Evolutionary conservation across 495 filamentous ascomycete genomes (phyloP).

Genomic region (Podospora comata): DNA sequence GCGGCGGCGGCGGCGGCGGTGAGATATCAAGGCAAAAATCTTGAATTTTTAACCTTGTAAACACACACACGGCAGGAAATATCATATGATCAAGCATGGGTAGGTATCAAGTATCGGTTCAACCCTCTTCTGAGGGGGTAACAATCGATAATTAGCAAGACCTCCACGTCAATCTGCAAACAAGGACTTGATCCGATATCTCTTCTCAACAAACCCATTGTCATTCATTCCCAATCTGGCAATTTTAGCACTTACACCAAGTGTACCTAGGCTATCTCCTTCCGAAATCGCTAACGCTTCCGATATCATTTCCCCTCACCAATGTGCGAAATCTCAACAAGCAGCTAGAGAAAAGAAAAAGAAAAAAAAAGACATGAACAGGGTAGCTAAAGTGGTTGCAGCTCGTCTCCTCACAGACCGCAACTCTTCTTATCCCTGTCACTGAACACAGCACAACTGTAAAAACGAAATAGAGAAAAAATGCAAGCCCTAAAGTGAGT

Average conservation of each 20-base stretch:
- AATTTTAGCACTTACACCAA: background rate
- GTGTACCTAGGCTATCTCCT: background rate
- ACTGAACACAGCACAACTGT: background rate
- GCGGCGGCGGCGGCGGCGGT: background rate
- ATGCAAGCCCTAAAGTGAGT: background rate
- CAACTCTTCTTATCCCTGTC: background rate
- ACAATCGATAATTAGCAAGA: background rate
- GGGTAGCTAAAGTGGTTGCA: background rate
- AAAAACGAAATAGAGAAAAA: background rate
- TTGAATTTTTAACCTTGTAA: background rate
- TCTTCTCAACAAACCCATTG: background rate
- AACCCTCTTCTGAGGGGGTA: background rate
- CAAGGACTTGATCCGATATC: background rate
- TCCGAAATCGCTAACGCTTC: background rate
- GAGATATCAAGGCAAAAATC: background rate
- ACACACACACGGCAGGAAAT: background rate
- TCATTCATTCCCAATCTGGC: background rate
- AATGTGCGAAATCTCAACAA: background rate
- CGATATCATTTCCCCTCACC: background rate
- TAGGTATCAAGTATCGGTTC: background rate
- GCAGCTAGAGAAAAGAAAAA: background rate
- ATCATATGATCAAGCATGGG: background rate
- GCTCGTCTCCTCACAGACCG: background rate
- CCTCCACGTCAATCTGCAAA: background rate
- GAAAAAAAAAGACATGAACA: background rate